A percentile compares a stretch with the other conserved stretches of the same genome.
phyloP scores from a whole-genome alignment of 371 early-diverging fungal genomes.

The Haplosporangium sp. region DNA sequence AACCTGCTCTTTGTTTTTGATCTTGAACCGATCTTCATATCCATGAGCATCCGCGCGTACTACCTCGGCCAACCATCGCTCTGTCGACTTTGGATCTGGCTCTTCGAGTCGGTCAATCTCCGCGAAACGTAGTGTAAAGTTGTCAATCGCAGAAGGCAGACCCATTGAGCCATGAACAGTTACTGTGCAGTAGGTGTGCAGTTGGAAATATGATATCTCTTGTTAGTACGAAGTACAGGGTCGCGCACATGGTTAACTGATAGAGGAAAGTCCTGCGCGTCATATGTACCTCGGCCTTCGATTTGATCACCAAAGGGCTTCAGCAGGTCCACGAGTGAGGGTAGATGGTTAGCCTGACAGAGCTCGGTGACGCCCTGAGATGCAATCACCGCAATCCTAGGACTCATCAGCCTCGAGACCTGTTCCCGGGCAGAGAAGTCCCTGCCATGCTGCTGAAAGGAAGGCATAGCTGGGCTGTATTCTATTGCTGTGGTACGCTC shows the following conservation, averaged over 20 bases:
- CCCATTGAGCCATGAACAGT: slow-evolving; percentile 77
- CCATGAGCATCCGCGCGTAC: slow-evolving; percentile 54
- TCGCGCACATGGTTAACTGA: not conserved
- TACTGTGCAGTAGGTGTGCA: slow-evolving; percentile 56
- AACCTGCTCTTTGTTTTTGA: slow-evolving; percentile 56
- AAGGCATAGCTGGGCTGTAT: slow-evolving; percentile 2
- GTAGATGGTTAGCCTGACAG: slow-evolving; percentile 74
- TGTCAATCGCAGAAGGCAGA: slow-evolving; percentile 69
- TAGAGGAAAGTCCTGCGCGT: slow-evolving; percentile 2
- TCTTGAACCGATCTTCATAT: slow-evolving; percentile 30
- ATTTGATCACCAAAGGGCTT: slow-evolving; percentile 86
- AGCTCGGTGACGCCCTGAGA: slow-evolving; percentile 79
- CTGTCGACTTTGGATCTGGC: slow-evolving; percentile 64
- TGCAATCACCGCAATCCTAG: slow-evolving; percentile 79
- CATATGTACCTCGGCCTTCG: slow-evolving; percentile 72
- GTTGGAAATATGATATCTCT: too few relatives aligned
- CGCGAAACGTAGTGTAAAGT: slow-evolving; percentile 78
- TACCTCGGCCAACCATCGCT: slow-evolving; percentile 66
- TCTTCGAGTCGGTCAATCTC: slow-evolving; percentile 69
- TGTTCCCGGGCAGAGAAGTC: slow-evolving; percentile 62
- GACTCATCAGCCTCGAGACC: slow-evolving; percentile 74
- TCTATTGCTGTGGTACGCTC: not conserved
- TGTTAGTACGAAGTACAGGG: too few relatives aligned
- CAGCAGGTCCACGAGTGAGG: slow-evolving; percentile 78
- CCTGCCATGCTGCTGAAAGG: slow-evolving; percentile 26